Base-by-base conservation (phyloP, 441 rosid species). In the Adansonia rubrostipa region DNA sequence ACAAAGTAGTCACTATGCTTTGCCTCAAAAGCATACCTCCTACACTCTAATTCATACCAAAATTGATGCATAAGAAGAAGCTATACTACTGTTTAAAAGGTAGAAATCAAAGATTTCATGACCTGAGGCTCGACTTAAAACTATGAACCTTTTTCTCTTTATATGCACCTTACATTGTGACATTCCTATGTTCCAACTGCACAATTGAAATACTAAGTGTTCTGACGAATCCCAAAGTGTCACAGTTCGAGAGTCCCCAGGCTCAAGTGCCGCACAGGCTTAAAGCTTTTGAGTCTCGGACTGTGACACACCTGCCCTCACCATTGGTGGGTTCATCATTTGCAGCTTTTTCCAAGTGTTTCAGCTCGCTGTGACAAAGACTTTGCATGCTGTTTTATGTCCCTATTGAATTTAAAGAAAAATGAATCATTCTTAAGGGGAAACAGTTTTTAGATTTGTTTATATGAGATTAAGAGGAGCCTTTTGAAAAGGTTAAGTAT, bases 401-500 rank as follows among this genome's bases (percentile, higher is more conserved):
- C 87, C 85, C 88, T 87, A 69, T 53, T 58, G 67, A 76, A 62
- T 44, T 67, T 28, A 45, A 57, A 72, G 64, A 14, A 60, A 58
- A 36, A 75, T 6, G 6, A 24, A 51, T 9, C 22, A 10, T 24
- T 28, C 33, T 63, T 48, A 9, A 19, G 45, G 47, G n/a, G 10
- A 7, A 45, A 44, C 15, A 2, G 4, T 28, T 20, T 60, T 60
- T 17, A 61, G 4, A 47, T 22, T 62, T 22, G 45, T 61, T 62
- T 10, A 61, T 36, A 15, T 22, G 62, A 28, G 33, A 28, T 28
- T 28, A 28, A 58, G 45, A 47, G 22, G 70, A 51, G 14, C 17
- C 10, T 17, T 13, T 57, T 13, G 45, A 17, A 44, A 65, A 42
- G 61, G 66, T 50, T 56, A 17, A 62, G 64, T 40, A 5, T 11